These are phyloP conservation scores for Symbiodinium natans DNA, from an alignment of 73 alveolate species.

Conservation along the genomic window DNA sequence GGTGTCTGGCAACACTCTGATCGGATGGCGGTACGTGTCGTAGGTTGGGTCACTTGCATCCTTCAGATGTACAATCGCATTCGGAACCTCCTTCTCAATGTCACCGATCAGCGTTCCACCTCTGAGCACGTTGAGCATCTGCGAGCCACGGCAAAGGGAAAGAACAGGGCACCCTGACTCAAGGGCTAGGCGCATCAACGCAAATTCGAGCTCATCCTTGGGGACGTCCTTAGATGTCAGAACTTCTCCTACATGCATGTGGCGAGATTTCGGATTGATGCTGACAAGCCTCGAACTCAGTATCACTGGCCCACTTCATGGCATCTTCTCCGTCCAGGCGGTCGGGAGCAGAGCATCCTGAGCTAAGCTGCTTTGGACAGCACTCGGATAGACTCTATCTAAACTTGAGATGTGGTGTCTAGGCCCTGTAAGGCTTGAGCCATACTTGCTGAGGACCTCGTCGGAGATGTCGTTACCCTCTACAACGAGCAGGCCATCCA, in stretches of 20 bases:
- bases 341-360: constrained; percentile 5
- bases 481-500: constrained; percentile 83
- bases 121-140: constrained; percentile 73
- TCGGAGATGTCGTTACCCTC: constrained; percentile 90
- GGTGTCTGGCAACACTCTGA: neutral
- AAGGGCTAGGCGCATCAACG: constrained; percentile 75
- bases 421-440: neutral
- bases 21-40: constrained; percentile 52
- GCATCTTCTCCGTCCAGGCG: constrained; percentile 14
- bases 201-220: constrained; percentile 78
- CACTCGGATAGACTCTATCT: neutral
- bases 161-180: constrained; percentile 72
- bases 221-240: constrained; percentile 21
- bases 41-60: constrained; percentile 70
- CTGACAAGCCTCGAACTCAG: neutral
- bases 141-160: constrained; percentile 83
- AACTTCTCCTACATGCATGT: too few species aligned
- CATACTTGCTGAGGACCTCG: constrained; percentile 31
- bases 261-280: neutral
- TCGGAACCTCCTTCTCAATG: constrained; percentile 13
- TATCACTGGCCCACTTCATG: constrained; percentile 14
- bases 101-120: constrained; percentile 83
- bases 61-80: constrained; percentile 53
- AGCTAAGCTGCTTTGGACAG: neutral
- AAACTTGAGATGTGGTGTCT: neutral